These are phyloP conservation scores for Claviceps arundinis DNA, from an alignment of 2,329 filamentous ascomycete genomes.

Conservation along the genomic window DNA sequence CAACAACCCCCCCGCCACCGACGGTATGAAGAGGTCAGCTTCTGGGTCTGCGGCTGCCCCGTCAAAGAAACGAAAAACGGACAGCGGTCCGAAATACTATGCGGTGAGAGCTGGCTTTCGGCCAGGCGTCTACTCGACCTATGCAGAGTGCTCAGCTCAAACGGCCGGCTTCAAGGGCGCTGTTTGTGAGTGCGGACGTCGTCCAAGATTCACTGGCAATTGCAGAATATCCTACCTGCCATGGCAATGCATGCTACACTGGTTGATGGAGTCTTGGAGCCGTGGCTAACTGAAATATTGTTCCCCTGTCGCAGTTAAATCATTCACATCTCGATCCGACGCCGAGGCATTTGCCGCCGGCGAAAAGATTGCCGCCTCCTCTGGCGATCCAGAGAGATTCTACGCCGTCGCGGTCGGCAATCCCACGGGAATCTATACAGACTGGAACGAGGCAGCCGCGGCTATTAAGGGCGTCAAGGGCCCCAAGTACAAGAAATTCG, in stretches of 20 bases:
- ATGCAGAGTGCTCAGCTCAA: slow-evolving; percentile 47
- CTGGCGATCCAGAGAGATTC: slow-evolving; percentile 33
- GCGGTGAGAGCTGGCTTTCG: slow-evolving; percentile 43
- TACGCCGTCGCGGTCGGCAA: slow-evolving; percentile 50
- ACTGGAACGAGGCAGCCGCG: slow-evolving; percentile 56
- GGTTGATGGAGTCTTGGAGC: no score
- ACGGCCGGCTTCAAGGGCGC: slow-evolving; percentile 50
- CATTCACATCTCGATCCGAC: slow-evolving; percentile 58
- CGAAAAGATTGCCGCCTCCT: slow-evolving; percentile 25
- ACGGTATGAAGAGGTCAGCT: slow-evolving; percentile 20
- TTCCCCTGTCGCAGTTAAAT: slow-evolving; percentile 50
- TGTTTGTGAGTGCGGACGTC: slow-evolving; percentile 42
- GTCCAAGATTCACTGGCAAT: no score
- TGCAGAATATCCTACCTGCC: not conserved
- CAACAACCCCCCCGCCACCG: not conserved
- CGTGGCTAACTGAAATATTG: not conserved
- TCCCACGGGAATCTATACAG: slow-evolving; percentile 44
- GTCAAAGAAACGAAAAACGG: slow-evolving; percentile 35
- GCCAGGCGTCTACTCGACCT: slow-evolving; percentile 49
- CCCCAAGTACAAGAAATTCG: slow-evolving; percentile 57
- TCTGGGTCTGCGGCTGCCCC: slow-evolving; percentile 10
- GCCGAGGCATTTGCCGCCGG: slow-evolving; percentile 68
- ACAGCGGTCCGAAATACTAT: slow-evolving; percentile 44
- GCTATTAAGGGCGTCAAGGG: slow-evolving; percentile 64
- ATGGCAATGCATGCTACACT: no score